Base-by-base conservation (phyloP, 257 asterid genomes). In the Solanum virginianum region DNA sequence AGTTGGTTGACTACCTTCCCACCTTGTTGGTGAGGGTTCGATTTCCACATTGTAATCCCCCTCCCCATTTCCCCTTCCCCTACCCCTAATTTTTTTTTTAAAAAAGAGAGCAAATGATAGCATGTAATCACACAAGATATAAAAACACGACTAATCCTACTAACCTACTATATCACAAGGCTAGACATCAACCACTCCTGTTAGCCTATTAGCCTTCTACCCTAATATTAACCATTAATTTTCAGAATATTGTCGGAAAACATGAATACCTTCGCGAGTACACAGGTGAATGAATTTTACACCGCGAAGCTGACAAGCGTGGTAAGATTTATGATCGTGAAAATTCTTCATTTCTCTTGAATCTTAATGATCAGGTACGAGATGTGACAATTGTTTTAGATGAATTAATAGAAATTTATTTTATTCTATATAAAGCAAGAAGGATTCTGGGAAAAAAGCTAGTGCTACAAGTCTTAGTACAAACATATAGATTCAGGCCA, bases 291-390 rank as follows among this genome's bases (percentile, higher is more conserved):
- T 85, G 94, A 55, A 94, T 94, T 86, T 93, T 98, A 32, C 98
- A 96, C 81, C 97, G 94, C 59, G 99, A 96, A 90, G 99, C 98
- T 90, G 98, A 96, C 88, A 96, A 96, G 93, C 99, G 98, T 56
- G 99, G 98, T 80, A 96, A 96, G 93, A 94, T 95, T 83, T 96
- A 94, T 81, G 99, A 96, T 83, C 98, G 95, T 39, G 96, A 91
- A 88, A 95, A 95, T 85, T 96, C 95, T 22, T 97, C 98, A 10
- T 95, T 95, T 88, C 97, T 95, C 55, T 97, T 95, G 72, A 93
- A 94, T 89, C 92, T 97, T 47, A 94, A 93, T 86, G 97, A 95
- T 86, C 96, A 94, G 98, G 98, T 87, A 91, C 14, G 92, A 55
- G 43, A 54, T 13, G 8, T 16, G 49, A 62, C 85, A 59, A 57